These are phyloP conservation scores for Coemansia sp. DNA, from an alignment of 192 early-diverging fungal genomes.

Conservation along the genomic window DNA sequence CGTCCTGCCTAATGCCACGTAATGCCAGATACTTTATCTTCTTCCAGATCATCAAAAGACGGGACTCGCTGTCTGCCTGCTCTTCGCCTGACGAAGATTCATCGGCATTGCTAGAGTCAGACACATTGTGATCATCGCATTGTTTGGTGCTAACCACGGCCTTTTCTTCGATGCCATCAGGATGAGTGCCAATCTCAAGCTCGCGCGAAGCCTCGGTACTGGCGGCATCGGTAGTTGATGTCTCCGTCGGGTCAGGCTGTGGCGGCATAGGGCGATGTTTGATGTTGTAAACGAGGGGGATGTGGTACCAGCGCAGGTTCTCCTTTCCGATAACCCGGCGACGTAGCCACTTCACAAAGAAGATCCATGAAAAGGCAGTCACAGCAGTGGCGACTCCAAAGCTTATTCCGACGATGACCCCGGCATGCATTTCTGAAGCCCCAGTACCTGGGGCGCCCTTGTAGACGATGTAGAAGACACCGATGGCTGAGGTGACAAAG, in stretches of 20 bases:
- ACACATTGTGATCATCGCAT: slow-evolving; percentile 10
- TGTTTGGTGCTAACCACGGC: slow-evolving; percentile 14
- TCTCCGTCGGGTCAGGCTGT: neutral
- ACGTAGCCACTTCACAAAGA: slow-evolving; percentile 66
- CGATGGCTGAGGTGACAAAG: slow-evolving; percentile 63
- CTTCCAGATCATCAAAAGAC: slow-evolving; percentile 8
- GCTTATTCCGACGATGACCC: slow-evolving; percentile 62
- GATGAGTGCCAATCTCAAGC: slow-evolving; percentile 24
- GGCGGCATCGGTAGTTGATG: slow-evolving; percentile 12
- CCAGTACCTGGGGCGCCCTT: slow-evolving; percentile 64
- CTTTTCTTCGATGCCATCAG: slow-evolving; percentile 27
- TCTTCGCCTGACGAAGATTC: slow-evolving; percentile 11
- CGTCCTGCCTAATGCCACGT: slow-evolving; percentile 56
- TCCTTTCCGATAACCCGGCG: slow-evolving; percentile 67
- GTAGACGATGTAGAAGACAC: slow-evolving; percentile 70
- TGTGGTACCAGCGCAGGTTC: slow-evolving; percentile 71
- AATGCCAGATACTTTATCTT: slow-evolving; percentile 29
- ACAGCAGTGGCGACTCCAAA: slow-evolving; percentile 62
- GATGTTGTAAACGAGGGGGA: slow-evolving; percentile 62
- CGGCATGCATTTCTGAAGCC: slow-evolving; percentile 42
- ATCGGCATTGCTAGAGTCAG: slow-evolving; percentile 1
- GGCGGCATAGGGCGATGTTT: slow-evolving; percentile 51
- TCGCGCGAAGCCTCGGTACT: slow-evolving; percentile 22
- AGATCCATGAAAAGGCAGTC: slow-evolving; percentile 61
- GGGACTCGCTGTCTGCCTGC: slow-evolving; percentile 9